Conservation (phyloP, 2,329 filamentous ascomycete genomes). For the Leptographium radiaticola region DNA sequence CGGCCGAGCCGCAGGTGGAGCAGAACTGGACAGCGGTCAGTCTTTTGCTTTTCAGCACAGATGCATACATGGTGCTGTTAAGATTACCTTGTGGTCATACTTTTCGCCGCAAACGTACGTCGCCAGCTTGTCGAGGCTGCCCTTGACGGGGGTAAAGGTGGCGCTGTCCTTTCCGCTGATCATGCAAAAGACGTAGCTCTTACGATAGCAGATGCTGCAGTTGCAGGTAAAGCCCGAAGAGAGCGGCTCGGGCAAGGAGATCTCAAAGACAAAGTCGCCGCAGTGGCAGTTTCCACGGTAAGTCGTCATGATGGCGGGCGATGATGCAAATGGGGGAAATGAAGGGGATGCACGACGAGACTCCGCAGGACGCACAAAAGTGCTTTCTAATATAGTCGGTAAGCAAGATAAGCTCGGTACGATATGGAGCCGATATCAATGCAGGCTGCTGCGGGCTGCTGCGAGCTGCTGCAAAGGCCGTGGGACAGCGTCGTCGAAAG, state of each 20-base stretch:
- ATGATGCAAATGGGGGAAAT: neutral
- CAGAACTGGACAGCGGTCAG: conserved; percentile 30
- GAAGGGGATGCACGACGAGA: no score
- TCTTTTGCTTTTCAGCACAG: neutral
- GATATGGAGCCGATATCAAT: neutral
- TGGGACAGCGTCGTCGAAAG: neutral
- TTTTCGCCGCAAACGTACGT: conserved; percentile 30
- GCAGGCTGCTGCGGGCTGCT: neutral
- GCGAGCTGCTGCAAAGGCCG: neutral
- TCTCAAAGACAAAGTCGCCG: conserved; percentile 37
- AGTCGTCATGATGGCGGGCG: conserved; percentile 12
- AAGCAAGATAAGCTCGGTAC: neutral
- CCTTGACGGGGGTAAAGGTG: conserved; percentile 32
- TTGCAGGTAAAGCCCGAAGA: conserved; percentile 44
- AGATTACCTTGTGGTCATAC: conserved; percentile 27
- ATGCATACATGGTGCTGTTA: neutral
- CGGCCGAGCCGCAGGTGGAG: conserved; percentile 31
- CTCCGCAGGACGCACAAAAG: no score
- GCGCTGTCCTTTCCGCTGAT: conserved; percentile 14
- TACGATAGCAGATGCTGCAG: conserved; percentile 51
- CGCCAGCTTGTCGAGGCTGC: conserved; percentile 25
- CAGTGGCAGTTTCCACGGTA: conserved; percentile 49
- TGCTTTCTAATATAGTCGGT: no score
- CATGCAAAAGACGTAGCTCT: conserved; percentile 28
- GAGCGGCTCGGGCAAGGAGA: conserved; percentile 38